Percentiles rank a stretch among this genome's conserved stretches.
phyloP scores from a whole-genome alignment of 108 stramenopile species.

The Nannochloropsis granulata region DNA sequence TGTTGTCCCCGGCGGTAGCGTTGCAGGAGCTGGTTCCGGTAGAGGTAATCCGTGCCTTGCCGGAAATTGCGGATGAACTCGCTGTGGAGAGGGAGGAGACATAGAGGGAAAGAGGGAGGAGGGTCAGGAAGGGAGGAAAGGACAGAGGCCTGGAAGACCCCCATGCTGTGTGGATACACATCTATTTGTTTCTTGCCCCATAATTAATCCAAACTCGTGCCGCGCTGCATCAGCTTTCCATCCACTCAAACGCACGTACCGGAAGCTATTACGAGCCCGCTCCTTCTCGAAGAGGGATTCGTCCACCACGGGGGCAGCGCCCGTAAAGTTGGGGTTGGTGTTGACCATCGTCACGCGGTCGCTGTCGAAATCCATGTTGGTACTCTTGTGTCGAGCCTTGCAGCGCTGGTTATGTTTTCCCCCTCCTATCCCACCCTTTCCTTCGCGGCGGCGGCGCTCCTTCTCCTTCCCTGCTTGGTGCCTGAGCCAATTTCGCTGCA shows the following conservation, averaged over 20 bases:
- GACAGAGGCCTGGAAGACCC: neutral
- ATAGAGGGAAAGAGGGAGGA: neutral
- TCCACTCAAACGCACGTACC: neutral
- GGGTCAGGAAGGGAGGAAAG: neutral
- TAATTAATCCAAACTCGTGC: no score
- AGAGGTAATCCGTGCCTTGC: conserved; percentile 30
- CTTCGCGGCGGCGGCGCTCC: neutral
- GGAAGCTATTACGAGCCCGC: neutral
- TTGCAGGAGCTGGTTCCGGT: conserved; percentile 39
- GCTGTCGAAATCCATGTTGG: neutral
- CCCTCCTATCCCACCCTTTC: neutral
- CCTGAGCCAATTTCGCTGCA: no score
- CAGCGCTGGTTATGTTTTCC: neutral
- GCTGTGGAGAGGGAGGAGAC: neutral
- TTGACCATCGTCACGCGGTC: neutral
- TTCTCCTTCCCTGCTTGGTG: no score
- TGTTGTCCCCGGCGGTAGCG: conserved; percentile 33
- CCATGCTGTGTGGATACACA: neutral
- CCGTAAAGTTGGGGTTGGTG: neutral
- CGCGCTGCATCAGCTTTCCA: neutral
- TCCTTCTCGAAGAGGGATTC: neutral
- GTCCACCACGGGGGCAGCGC: neutral
- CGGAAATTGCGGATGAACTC: conserved; percentile 47
- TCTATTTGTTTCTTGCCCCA: no score
- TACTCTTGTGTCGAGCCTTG: neutral